These are phyloP conservation scores for Backusella luteola DNA, from an alignment of 192 early-diverging fungal species.

Conservation along the genomic window DNA sequence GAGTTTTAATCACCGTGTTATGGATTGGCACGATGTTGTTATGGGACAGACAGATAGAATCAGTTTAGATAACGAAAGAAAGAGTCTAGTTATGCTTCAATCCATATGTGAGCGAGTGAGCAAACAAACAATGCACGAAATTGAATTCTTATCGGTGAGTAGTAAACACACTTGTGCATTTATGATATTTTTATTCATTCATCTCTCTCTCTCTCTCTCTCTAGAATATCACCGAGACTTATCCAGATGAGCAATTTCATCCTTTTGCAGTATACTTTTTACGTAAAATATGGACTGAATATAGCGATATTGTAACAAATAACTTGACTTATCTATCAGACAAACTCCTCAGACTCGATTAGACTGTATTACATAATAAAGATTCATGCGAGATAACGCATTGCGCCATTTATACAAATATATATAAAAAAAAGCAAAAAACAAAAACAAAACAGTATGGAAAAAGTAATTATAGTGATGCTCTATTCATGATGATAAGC, in stretches of 20 bases:
- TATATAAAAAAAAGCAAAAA: too few relatives aligned
- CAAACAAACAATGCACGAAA: neutral
- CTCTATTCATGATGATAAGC: too few relatives aligned
- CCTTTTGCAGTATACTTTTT: slow-evolving; percentile 23
- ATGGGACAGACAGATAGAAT: slow-evolving; percentile 46
- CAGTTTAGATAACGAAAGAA: slow-evolving; percentile 39
- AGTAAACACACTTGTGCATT: too few relatives aligned
- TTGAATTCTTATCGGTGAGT: slow-evolving; percentile 29
- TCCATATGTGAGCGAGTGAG: slow-evolving; percentile 32
- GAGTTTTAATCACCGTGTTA: slow-evolving; percentile 24
- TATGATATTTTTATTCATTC: neutral
- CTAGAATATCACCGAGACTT: neutral
- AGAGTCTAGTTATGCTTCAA: slow-evolving; percentile 31
- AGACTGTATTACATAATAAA: neutral
- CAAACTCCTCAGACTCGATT: neutral
- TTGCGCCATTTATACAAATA: too few relatives aligned
- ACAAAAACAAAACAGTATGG: too few relatives aligned
- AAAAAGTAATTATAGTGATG: too few relatives aligned
- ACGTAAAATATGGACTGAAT: slow-evolving; percentile 20
- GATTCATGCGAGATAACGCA: neutral
- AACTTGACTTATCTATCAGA: slow-evolving; percentile 10
- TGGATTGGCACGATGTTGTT: slow-evolving; percentile 47
- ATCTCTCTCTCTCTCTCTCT: neutral
- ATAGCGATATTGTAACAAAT: slow-evolving; percentile 5
- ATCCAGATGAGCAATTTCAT: neutral